A percentile compares a stretch with the other conserved stretches of the same genome.
These are phyloP conservation scores for Schizothecium vesticola DNA, from an alignment of 495 filamentous ascomycete species.

Conservation along the genomic window DNA sequence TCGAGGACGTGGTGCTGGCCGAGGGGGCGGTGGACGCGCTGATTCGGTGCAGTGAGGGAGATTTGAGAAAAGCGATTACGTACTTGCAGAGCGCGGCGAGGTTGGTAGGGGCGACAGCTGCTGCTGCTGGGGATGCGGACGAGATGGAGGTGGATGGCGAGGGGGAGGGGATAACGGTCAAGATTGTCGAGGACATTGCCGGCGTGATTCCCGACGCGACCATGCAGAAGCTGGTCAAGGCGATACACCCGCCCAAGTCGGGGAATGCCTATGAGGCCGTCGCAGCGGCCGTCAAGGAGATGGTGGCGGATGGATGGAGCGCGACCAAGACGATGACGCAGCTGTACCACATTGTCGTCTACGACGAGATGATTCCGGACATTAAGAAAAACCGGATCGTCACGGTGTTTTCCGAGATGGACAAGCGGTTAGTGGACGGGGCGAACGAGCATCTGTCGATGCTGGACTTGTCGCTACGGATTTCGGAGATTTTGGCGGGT, in stretches of 20 bases:
- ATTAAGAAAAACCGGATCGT: constrained; percentile 87
- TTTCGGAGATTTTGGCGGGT: constrained; percentile 65
- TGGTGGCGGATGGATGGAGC: constrained; percentile 97
- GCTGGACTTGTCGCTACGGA: constrained; percentile 73
- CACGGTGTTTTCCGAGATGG: constrained; percentile 81
- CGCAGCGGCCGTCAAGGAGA: constrained; percentile 71
- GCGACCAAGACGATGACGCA: constrained; percentile 79
- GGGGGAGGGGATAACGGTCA: constrained; percentile 58
- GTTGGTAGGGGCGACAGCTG: constrained; percentile 56
- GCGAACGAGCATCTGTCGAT: constrained; percentile 92
- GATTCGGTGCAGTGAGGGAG: constrained; percentile 83
- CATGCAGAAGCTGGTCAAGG: constrained; percentile 62
- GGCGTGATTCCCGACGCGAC: constrained; percentile 79
- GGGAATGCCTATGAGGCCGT: constrained; percentile 66
- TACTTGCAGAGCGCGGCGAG: constrained; percentile 88
- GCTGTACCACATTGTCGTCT: constrained; percentile 78
- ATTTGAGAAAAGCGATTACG: constrained; percentile 92
- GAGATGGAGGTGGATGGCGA: constrained; percentile 55
- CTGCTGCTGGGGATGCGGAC: constrained; percentile 40
- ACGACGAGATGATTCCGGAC: constrained; percentile 76
- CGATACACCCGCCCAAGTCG: constrained; percentile 68
- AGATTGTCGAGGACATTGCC: constrained; percentile 87
- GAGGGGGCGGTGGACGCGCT: constrained; percentile 76
- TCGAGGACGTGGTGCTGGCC: constrained; percentile 69
- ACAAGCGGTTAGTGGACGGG: constrained; percentile 95